These are phyloP conservation scores for Diplocarpon rosae DNA, from an alignment of 2,329 filamentous ascomycete species.

Conservation along the genomic window DNA sequence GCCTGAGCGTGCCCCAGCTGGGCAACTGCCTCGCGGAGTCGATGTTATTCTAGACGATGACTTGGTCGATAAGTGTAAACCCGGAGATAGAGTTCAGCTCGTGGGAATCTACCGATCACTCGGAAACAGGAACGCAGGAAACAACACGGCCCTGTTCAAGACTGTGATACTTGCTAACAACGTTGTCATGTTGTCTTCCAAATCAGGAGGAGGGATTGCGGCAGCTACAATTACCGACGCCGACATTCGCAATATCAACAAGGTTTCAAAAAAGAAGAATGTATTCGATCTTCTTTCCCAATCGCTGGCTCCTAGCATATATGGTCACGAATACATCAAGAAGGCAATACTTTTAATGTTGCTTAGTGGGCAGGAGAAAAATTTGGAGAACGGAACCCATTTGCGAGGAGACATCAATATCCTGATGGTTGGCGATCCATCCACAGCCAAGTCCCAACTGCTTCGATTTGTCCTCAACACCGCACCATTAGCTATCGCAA, in stretches of 20 bases:
- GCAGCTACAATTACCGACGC: conserved; percentile 89
- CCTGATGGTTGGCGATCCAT: conserved; percentile 97
- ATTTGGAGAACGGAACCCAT: conserved; percentile 95
- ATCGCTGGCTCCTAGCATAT: conserved; percentile 91
- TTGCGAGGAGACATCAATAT: conserved; percentile 98
- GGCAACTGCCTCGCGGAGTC: conserved; percentile 87
- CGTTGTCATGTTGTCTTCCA: conserved; percentile 85
- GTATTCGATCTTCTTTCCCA: conserved; percentile 88
- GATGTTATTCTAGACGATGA: conserved; percentile 97
- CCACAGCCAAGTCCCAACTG: conserved; percentile 96
- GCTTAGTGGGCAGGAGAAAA: conserved; percentile 94
- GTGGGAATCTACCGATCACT: conserved; percentile 94
- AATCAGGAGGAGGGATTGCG: conserved; percentile 88
- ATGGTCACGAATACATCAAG: conserved; percentile 94
- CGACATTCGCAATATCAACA: conserved; percentile 98
- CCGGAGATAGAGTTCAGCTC: conserved; percentile 88
- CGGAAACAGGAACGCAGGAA: conserved; percentile 84
- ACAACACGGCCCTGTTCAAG: conserved; percentile 88
- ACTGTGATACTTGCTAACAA: conserved; percentile 92
- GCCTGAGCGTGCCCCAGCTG: conserved; percentile 91
- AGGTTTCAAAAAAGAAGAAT: conserved; percentile 86
- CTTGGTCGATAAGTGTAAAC: conserved; percentile 87
- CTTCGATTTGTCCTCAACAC: conserved; percentile 96
- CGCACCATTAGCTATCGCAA: conserved; percentile 89
- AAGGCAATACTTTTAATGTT: conserved; percentile 95